A percentile compares a stretch with the other conserved stretches of the same genome.
phyloP scores from a whole-genome alignment of 2,329 filamentous ascomycete species.

The Alternaria angustiovoidea region DNA sequence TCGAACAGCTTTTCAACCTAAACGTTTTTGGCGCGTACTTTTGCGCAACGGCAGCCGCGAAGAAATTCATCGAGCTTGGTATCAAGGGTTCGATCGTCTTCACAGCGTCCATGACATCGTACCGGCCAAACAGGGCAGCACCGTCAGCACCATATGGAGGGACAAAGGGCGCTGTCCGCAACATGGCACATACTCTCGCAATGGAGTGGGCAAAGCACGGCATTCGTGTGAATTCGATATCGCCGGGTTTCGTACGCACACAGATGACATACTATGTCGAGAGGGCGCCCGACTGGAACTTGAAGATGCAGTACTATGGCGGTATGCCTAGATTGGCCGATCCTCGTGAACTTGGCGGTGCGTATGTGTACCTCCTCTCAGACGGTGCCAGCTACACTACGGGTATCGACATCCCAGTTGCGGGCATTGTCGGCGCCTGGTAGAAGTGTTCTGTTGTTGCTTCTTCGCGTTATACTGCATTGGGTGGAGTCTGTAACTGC shows the following conservation, averaged over 20 bases:
- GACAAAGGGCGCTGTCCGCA: slow-evolving; percentile 54
- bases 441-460: slow-evolving; percentile 23
- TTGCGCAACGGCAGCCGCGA: slow-evolving; percentile 57
- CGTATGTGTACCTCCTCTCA: slow-evolving; percentile 59
- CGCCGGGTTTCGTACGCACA: slow-evolving; percentile 87
- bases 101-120: slow-evolving; percentile 60
- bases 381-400: slow-evolving; percentile 60
- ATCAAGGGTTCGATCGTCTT: slow-evolving; percentile 61
- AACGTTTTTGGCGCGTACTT: slow-evolving; percentile 59
- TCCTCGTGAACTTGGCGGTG: slow-evolving; percentile 60
- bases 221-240: slow-evolving; percentile 86
- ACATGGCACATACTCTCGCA: slow-evolving; percentile 66
- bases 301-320: slow-evolving; percentile 64
- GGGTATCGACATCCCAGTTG: slow-evolving; percentile 59
- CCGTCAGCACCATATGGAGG: slow-evolving; percentile 60
- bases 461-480: slow-evolving; percentile 23
- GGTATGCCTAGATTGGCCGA: slow-evolving; percentile 62
- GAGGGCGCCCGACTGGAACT: slow-evolving; percentile 59
- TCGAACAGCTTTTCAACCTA: slow-evolving; percentile 58
- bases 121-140: slow-evolving; percentile 60
- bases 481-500: slow-evolving; percentile 26
- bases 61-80: slow-evolving; percentile 55
- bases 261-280: slow-evolving; percentile 61
- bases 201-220: slow-evolving; percentile 84
- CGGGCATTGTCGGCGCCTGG: slow-evolving; percentile 58